Evolutionary conservation across 116 monocot species (phyloP).

Genomic region (Phalaenopsis hybrid): DNA sequence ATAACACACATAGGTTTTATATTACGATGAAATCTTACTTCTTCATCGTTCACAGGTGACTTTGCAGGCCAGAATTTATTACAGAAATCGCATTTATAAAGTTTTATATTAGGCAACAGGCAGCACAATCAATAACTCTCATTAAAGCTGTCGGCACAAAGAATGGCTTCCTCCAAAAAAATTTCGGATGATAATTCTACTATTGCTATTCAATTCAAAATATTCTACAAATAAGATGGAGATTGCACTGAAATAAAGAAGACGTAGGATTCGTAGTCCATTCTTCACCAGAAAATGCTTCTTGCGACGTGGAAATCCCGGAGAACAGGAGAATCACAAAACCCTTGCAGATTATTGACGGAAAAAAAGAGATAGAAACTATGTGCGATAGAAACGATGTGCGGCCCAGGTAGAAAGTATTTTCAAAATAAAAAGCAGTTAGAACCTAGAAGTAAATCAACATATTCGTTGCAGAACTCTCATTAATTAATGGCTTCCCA

Average conservation of each 20-base stretch:
- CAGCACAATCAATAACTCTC: neutral
- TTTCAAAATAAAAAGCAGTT: neutral
- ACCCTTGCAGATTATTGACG: neutral
- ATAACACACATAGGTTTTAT: too few species aligned
- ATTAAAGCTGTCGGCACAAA: neutral
- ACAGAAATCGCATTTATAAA: too few species aligned
- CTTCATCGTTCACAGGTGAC: neutral
- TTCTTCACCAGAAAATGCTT: neutral
- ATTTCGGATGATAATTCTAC: neutral
- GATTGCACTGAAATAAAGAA: neutral
- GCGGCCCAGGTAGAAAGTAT: neutral
- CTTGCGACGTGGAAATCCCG: neutral
- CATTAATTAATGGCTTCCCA: neutral
- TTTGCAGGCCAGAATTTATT: too few species aligned
- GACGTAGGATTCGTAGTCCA: neutral
- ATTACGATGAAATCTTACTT: neutral
- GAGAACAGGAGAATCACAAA: neutral
- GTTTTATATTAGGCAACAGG: too few species aligned
- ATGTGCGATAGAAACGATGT: neutral
- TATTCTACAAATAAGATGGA: neutral
- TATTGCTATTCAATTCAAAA: constrained; percentile 1
- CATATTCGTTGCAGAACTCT: neutral
- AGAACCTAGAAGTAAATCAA: neutral
- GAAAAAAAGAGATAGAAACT: neutral
- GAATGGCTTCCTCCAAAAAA: neutral